Evolutionary conservation across 2,329 filamentous ascomycete species (phyloP), one percentile per base, ranked within the genome.

Genomic region (Thielaviopsis cerberus): DNA sequence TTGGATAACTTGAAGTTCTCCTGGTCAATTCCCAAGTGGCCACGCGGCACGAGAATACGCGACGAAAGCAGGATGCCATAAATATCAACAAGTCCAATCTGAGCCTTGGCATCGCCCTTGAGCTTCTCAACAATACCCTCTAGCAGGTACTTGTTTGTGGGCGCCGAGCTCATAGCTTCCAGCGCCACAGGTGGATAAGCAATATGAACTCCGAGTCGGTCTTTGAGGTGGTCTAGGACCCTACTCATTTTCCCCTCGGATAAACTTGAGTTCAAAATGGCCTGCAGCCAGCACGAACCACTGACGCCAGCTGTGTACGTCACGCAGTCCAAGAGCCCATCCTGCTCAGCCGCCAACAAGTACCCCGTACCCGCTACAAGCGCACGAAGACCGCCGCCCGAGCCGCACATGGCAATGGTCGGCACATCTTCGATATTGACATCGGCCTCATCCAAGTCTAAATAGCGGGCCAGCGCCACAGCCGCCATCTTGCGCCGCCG

Each of bases 241-340:
- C 75, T 79, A 23, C 76, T 73, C 63, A 94, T 79, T 62, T 79
- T 81, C 57, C 82, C 80, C 17, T 77, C 75, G 0, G 84, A 78
- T 59, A 97, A 77, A 0, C 88, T 87, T 0, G 88, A 91, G 66
- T 92, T 83, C 67, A 87, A 95, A 3, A 98, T 75, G 0, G 86
- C 77, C 68, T 97, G 91, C 5, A 97, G 76, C 92, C 92, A 98
- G 69, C 92, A 97, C 62, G 87, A 94, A 0, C 92, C 92, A 67
- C 89, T 96, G 54, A 98, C 92, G 1, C 92, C 92, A 4, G 91
- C 88, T 0, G 89, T 94, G 66, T 98, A 98, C 1, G 90, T 97
- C 11, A 88, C 79, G 67, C 92, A 97, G 69, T 96, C 90, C 67
- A 95, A 94, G 0, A 98, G 74, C 0, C 92, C 92, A 59, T 86